Percentiles rank a stretch among this genome's conserved stretches.
phyloP scores from a whole-genome alignment of 2,329 filamentous ascomycete species.

The Claviceps sp. region DNA sequence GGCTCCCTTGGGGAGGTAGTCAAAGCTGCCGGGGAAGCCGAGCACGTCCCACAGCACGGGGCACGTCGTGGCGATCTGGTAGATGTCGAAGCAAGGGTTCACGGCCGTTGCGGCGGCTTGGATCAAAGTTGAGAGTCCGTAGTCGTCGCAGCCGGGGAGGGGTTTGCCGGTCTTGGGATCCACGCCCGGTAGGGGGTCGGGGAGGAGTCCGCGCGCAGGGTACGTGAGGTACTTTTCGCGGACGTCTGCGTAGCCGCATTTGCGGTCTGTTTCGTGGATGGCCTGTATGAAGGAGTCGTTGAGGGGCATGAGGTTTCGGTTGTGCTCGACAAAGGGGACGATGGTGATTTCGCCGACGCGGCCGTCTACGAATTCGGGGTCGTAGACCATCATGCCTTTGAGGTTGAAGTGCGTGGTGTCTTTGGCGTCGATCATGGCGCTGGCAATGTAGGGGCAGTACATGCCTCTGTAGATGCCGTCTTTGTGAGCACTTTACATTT shows the following conservation, averaged over 20 bases:
- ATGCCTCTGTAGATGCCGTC: conserved; percentile 24
- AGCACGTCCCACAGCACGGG: conserved; percentile 58
- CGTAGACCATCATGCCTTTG: conserved; percentile 55
- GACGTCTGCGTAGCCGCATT: conserved; percentile 49
- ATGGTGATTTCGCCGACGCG: conserved; percentile 30
- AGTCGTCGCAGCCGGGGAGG: conserved; percentile 30
- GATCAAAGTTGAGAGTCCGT: conserved; percentile 40
- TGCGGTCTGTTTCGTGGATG: conserved; percentile 18
- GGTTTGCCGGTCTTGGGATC: conserved; percentile 20
- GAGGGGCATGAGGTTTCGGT: conserved; percentile 45
- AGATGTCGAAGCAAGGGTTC: conserved; percentile 67
- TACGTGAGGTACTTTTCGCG: conserved; percentile 47
- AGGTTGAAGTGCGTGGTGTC: conserved; percentile 54
- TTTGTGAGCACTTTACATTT: too few relatives aligned
- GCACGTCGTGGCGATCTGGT: conserved; percentile 57
- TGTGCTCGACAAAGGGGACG: conserved; percentile 45
- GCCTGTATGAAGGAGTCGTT: conserved; percentile 19
- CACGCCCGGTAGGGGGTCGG: neutral
- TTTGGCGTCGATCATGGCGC: conserved; percentile 52
- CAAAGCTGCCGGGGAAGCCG: conserved; percentile 52
- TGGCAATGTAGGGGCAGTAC: conserved; percentile 55
- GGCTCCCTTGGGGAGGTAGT: conserved; percentile 43
- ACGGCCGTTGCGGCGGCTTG: conserved; percentile 37
- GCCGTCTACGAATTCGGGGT: conserved; percentile 46
- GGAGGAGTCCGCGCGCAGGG: conserved; percentile 41